Evolutionary conservation across 192 early-diverging fungal species (phyloP), one percentile per base, ranked within the genome.

Genomic region (Chytriomyces sp.): DNA sequence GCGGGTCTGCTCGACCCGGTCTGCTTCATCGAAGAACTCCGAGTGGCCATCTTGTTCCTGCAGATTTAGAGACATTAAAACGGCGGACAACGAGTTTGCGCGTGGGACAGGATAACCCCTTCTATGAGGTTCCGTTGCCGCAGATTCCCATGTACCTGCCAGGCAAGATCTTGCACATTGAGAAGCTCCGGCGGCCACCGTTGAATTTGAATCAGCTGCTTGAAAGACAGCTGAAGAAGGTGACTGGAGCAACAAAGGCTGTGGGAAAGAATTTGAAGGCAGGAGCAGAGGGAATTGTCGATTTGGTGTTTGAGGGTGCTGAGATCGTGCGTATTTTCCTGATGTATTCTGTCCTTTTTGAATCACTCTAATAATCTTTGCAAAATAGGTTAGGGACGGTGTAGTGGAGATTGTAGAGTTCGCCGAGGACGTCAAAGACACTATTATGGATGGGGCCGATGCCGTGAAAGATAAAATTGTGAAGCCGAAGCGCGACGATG

Each of bases 121-220:
- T 57, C 36, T 34, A 25, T 38, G 56, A 62, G 38, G 33, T 34
- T 12, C 39, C 26, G 44, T 36, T 59, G 5, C 70, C 70, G 44
- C 25, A 31, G 4, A 22, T 30, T 10, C 57, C 70, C 31, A 75
- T 74, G 67, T 81, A 52, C 49, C 39, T 81, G 25, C 77, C 80
- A 8, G 80, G 80, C 22, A 74, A 72, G 22, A 78, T 81, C 34
- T 56, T 81, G 57, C 71, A 81, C 56, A 57, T 81, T 14, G 80
- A 81, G 52, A 81, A 81, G 67, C 59, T 78, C 7, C 44, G 79
- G 25, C 37, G 72, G 22, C 72, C 72, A 28, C 72, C 72, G 10
- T 64, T 73, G 32, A 73, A 73, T 31, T 30, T 64, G 39, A 62
- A 73, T 32, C 60, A 64, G 28, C 22, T 62, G 6, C 25, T 73